Base-by-base conservation (phyloP, 768 basidiomycete genomes). In the Suillus alpinus region DNA sequence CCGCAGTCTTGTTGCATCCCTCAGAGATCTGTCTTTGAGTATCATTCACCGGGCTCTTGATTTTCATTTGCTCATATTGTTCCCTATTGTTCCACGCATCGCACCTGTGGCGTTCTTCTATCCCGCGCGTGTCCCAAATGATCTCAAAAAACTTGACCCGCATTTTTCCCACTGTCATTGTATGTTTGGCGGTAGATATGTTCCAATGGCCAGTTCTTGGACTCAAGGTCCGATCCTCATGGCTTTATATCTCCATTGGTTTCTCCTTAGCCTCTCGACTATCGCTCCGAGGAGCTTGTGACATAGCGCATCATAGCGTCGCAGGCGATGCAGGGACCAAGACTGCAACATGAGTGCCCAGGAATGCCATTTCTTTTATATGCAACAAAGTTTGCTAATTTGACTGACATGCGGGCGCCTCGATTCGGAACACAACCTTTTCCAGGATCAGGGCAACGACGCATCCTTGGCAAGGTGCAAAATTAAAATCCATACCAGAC, bases 1-100 rank as follows among this genome's bases (percentile, higher is more conserved):
- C 46, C 12, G 14, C 23, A 0, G 20, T 23, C 44, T 98, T 36
- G 95, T 98, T 40, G 94, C 97, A 13, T 94, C 94, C 0, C 95
- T 95, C 0, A 95, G 94, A 83, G 94, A 94, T 92, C 26, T 31
- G 82, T 73, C 16, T 6, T 18, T 57, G 2, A 12, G 5, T 36
- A 20, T 36, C 4, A 26, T 34, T 51, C 37, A 26, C 56, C 63
- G 26, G 37, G 18, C 51, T 44, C 26, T 26, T 26, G 26, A 55
- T 39, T 8, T 10, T 47, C 43, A 59, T 29, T 37, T 16, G 31
- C 16, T 29, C 69, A 91, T 90, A 92, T 70, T 91, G 91, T 69
- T 92, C 89, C 26, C 92, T 90, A 92, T 70, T 91, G 91, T 69
- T 92, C 89, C 26, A 92, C 90, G 8, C 82, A 91, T 36, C 5